phyloP scores from a whole-genome alignment of 2,329 filamentous ascomycete genomes.

The Beauveria pseudobassiana region DNA sequence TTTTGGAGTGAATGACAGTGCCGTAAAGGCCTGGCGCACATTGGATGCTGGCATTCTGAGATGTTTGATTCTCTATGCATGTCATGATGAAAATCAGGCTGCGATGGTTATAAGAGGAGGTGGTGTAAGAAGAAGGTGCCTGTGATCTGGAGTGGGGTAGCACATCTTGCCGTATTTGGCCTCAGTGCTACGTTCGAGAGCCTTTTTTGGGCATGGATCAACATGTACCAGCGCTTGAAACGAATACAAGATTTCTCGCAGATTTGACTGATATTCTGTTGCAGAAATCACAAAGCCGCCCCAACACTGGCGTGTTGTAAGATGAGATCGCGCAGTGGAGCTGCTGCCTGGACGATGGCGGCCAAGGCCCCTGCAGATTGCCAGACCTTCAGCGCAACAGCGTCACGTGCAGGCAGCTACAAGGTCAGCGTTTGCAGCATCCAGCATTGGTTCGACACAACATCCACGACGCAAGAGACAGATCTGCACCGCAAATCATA shows the following conservation, averaged over 20 bases:
- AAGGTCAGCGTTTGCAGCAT: neutral
- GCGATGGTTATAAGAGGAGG: neutral
- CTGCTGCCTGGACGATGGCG: conserved; percentile 2
- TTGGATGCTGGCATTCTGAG: neutral
- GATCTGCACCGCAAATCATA: too few species aligned
- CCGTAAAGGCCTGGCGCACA: neutral
- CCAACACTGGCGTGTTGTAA: neutral
- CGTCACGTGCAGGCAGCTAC: neutral
- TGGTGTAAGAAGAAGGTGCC: neutral
- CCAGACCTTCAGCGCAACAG: neutral
- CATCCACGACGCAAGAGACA: neutral
- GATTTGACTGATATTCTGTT: neutral
- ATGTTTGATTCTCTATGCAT: neutral
- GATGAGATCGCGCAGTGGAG: neutral
- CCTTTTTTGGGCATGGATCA: neutral
- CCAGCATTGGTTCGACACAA: neutral
- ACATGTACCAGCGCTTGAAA: neutral
- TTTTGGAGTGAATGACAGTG: conserved; percentile 28
- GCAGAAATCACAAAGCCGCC: neutral
- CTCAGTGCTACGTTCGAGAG: neutral
- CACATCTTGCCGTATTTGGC: neutral
- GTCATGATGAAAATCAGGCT: neutral
- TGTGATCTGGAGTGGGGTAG: neutral
- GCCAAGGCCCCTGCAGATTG: neutral
- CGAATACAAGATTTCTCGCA: neutral